These are phyloP conservation scores for Chlorella sp. DNA, from an alignment of 139 green algal species.

Conservation along the genomic window DNA sequence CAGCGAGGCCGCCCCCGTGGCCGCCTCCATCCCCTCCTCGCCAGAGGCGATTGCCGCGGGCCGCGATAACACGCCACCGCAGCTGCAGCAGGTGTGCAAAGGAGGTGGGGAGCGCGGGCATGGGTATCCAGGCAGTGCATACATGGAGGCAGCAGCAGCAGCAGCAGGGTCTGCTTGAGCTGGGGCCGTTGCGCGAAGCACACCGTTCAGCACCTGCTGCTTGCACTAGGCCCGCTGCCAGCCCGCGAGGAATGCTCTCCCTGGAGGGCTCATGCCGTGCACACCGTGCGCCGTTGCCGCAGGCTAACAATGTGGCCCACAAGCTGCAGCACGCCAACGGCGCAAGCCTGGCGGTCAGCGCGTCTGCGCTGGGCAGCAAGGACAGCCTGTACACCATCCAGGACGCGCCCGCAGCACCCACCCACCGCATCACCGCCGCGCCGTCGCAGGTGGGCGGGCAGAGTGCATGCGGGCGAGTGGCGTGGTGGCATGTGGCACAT, in stretches of 20 bases:
- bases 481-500: neutral
- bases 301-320: conserved; percentile 35
- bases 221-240: no score
- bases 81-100: conserved; percentile 10
- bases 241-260: no score
- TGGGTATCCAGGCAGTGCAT: neutral
- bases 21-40: conserved; percentile 24
- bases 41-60: conserved; percentile 34
- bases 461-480: neutral
- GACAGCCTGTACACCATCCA: conserved; percentile 40
- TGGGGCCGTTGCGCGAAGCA: no score
- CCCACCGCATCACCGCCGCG: conserved; percentile 34
- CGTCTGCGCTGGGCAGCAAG: conserved; percentile 27
- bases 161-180: no score
- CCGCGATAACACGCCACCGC: conserved; percentile 11
- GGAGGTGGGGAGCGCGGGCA: neutral
- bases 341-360: conserved; percentile 21
- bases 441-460: conserved; percentile 6
- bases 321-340: conserved; percentile 37
- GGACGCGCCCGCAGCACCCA: conserved; percentile 40
- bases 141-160: neutral
- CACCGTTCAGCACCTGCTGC: no score
- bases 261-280: neutral
- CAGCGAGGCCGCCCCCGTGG: conserved; percentile 7
- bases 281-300: conserved; percentile 1